Evolutionary conservation across 176 grass and related monocot genomes (phyloP).

Genomic region (Bothriochloa decipiens): DNA sequence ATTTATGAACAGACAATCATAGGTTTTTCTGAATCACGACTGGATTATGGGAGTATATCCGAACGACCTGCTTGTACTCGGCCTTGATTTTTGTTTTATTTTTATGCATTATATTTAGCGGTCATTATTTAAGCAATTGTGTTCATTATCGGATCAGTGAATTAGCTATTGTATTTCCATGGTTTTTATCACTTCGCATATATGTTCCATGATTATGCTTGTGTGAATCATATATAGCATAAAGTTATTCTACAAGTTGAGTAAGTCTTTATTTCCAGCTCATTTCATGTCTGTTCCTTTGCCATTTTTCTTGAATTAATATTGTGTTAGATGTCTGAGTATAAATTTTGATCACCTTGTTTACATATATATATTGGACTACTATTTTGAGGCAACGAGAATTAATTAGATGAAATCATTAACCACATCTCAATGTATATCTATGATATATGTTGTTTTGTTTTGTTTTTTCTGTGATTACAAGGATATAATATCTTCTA

Average conservation of each 20-base stretch:
- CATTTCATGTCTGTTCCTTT: neutral
- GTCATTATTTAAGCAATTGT: neutral
- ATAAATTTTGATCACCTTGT: neutral
- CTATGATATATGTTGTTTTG: neutral
- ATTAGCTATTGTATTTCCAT: neutral
- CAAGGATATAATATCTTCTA: neutral
- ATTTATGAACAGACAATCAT: neutral
- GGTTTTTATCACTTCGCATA: neutral
- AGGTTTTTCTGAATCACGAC: neutral
- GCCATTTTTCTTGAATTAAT: neutral
- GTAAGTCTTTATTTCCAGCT: neutral
- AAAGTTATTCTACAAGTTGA: neutral
- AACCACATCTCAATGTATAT: neutral
- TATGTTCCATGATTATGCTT: neutral
- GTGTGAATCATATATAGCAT: neutral
- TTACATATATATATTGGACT: neutral
- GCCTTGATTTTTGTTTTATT: neutral
- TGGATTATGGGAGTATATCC: neutral
- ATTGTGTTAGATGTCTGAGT: neutral
- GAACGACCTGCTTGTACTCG: neutral
- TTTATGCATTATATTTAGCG: conserved; percentile 24
- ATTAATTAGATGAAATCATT: neutral
- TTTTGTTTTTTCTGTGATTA: neutral
- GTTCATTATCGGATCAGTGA: conserved; percentile 8
- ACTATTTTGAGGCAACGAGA: neutral